Evolutionary conservation across 805 yeast genomes (phyloP), one percentile per base, ranked within the genome.

Genomic region (Wickerhamomyces kurtzmanii): DNA sequence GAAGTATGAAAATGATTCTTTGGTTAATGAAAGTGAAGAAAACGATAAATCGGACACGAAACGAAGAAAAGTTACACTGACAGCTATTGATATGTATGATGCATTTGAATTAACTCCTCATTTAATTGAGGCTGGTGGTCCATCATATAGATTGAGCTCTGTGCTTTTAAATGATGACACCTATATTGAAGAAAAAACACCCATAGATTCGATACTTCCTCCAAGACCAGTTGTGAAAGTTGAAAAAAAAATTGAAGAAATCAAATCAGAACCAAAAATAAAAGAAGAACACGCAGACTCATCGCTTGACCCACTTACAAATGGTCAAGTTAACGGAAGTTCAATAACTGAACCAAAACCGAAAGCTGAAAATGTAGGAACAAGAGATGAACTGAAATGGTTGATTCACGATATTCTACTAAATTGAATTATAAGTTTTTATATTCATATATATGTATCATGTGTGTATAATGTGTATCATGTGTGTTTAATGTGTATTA

Each of bases 311-410:
- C n/a, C n/a, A 18, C 10, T 18, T 18, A 10, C 8, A 18, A 18
- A 18, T 18, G 20, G 20, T 8, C 10, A 8, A 18, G 10, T 29
- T 27, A 24, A 28, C 38, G n/a, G 31, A 17, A 18, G 23, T 10
- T 15, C 33, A 20, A 19, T n/a, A n/a, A n/a, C n/a, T n/a, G n/a
- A n/a, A n/a, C 6, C 17, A 9, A 17, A 9, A 4, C 9, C 14
- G 10, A 31, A 32, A 4, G 31, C 34, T 6, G 22, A 30, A 20
- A 68, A 70, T 40, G 53, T 65, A 25, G 82, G 82, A 5, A 62
- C 75, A 0, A 67, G 71, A 20, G 80, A 77, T 31, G 93, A 81
- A 45, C 55, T 81, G 36, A 71, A 74, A 39, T 73, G 84, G 82
- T 55, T 80, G 29, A 62, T 81, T 20, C 76, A 73, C 51, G 87